These are phyloP conservation scores for Macroventuria anomochaeta DNA, from an alignment of 2,329 filamentous ascomycete genomes.

Conservation along the genomic window DNA sequence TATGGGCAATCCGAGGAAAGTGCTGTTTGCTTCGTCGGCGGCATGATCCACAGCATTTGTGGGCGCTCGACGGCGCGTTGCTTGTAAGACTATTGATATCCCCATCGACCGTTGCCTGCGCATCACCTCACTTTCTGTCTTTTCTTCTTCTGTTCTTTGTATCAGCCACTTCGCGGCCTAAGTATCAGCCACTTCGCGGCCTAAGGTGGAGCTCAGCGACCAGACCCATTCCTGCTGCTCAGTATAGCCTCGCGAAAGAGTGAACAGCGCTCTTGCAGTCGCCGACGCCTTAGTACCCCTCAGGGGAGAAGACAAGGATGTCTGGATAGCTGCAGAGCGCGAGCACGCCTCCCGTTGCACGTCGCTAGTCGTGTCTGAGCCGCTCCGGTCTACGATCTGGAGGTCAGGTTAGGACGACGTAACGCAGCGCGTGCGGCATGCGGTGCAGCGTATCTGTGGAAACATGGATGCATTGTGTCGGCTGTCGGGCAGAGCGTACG, in stretches of 20 bases:
- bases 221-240: conserved; percentile 60
- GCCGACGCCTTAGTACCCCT: conserved; percentile 35
- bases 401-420: conserved; percentile 18
- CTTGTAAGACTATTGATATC: conserved; percentile 14
- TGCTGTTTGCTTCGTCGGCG: conserved; percentile 45
- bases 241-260: conserved; percentile 61
- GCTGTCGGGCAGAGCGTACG: too few species aligned
- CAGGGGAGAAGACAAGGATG: conserved; percentile 22
- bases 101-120: neutral
- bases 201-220: conserved; percentile 61
- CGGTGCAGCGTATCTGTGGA: too few species aligned
- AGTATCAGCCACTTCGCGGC: conserved; percentile 56
- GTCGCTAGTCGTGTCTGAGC: conserved; percentile 22
- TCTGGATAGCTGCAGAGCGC: conserved; percentile 33
- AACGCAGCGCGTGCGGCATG: too few species aligned
- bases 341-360: conserved; percentile 11
- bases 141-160: too few species aligned
- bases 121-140: neutral
- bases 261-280: conserved; percentile 40
- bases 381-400: neutral
- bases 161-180: conserved; percentile 54
- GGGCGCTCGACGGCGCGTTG: too few species aligned
- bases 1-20: conserved; percentile 43
- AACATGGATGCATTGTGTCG: too few species aligned
- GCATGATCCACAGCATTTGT: too few species aligned